phyloP scores from a whole-genome alignment of 129 eudicot species.

The Artemisia annua region DNA sequence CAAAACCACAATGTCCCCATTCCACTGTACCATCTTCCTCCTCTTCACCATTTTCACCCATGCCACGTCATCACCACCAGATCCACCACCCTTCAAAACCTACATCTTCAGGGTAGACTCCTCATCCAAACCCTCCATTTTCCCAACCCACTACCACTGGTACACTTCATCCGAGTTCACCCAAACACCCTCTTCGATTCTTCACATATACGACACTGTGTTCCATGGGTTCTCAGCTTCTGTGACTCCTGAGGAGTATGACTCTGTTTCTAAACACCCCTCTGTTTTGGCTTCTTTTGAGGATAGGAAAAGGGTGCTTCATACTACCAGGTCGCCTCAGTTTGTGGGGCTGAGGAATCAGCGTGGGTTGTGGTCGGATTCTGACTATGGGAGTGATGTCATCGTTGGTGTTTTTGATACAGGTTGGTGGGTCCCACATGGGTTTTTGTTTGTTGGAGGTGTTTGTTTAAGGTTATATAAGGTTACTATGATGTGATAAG shows the following conservation, averaged over 20 bases:
- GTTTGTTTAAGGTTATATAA: too few relatives aligned
- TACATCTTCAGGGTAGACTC: slow-evolving; percentile 65
- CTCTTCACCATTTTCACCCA: slow-evolving; percentile 17
- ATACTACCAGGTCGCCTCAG: slow-evolving; percentile 83
- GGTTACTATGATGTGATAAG: too few relatives aligned
- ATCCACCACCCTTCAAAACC: slow-evolving; percentile 48
- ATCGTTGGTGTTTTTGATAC: slow-evolving; percentile 74
- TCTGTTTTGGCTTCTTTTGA: slow-evolving; percentile 60
- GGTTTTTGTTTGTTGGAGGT: too few relatives aligned
- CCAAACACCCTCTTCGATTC: slow-evolving; percentile 41
- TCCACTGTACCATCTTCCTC: slow-evolving; percentile 29
- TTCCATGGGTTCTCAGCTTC: slow-evolving; percentile 87
- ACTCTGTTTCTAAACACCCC: slow-evolving; percentile 41
- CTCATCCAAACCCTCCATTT: slow-evolving; percentile 68
- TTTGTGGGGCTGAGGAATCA: slow-evolving; percentile 75
- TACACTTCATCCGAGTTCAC: slow-evolving; percentile 67
- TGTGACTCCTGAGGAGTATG: slow-evolving; percentile 45
- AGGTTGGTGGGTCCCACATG: slow-evolving; percentile 29
- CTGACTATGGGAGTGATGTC: slow-evolving; percentile 84
- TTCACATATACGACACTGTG: slow-evolving; percentile 78
- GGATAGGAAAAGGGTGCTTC: slow-evolving; percentile 70
- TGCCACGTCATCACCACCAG: slow-evolving; percentile 22
- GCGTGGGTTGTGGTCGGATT: slow-evolving; percentile 82
- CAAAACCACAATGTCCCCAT: slow-evolving; percentile 26
- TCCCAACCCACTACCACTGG: slow-evolving; percentile 89